Evolutionary conservation across 495 filamentous ascomycete genomes (phyloP), one percentile per base, ranked within the genome.

Genomic region (Penicillium psychrofluorescens): DNA sequence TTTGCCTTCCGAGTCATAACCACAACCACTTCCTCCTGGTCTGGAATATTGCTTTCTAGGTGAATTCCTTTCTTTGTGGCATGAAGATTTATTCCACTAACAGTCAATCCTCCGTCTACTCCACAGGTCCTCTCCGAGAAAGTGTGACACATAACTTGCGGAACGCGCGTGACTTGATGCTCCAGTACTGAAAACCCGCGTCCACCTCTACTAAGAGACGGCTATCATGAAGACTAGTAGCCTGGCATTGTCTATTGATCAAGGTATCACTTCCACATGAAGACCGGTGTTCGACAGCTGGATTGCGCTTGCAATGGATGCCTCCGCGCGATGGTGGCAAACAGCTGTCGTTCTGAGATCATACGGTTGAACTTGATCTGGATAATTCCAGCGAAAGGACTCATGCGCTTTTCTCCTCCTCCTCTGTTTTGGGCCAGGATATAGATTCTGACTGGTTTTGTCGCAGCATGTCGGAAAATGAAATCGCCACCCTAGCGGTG

Each of bases 331-430:
- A 6, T 6, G 22, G 22, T 22, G 22, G 22, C 22, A 22, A 22
- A 22, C 35, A 36, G 51, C 50, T 54, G 54, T 54, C 60, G 71
- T 70, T 73, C 74, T 77, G 74, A 76, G 74, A 77, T 62, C 53
- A 77, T 69, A 77, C 74, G 74, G 74, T 77, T 73, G 64, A 75
- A 77, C 74, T 77, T 77, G 74, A 76, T 75, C 71, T 76, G 73
- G 73, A 68, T 71, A 71, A 77, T 71, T 71, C 74, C 74, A 76
- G 74, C 74, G 74, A 76, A 77, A 77, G 74, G 59, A 74, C 68
- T 76, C 66, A 72, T 77, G 71, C 74, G 56, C 54, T 57, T 59
- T 61, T 56, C 49, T 61, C 29, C 38, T 45, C 41, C 34, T 38
- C 36, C 28, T 38, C 10, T 33, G 43, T 14, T 29, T 36, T 28